Evolutionary conservation across 2,329 filamentous ascomycete species (phyloP), one percentile per base, ranked within the genome.

Genomic region (Emmonsiellopsis sp.): DNA sequence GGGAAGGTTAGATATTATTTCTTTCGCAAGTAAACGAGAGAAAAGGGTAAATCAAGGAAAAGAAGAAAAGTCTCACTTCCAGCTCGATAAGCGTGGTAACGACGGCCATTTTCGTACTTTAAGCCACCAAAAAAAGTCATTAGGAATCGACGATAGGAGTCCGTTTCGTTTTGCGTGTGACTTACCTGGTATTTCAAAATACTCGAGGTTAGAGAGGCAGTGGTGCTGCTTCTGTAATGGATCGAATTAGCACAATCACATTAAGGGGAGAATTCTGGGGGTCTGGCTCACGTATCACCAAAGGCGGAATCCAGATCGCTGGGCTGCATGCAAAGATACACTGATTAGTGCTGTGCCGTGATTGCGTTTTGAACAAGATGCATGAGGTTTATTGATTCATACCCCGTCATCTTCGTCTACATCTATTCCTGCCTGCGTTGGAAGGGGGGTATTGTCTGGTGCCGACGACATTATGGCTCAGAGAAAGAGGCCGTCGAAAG

Each of bases 11-110:
- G 21, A 14, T 44, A 14, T 44, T 8, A 44, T 13, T 73, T 68
- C 51, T 73, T 68, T 44, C 53, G 49, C 46, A 53, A 1, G 36
- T 51, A 31, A 2, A 43, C 49, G 39, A 2, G 54, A 53, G 37
- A 71, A 66, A 32, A 71, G 68, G 17, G 71, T 69, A 13, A 69
- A 68, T 13, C 67, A 67, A 52, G 39, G 49, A 37, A 32, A 33
- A 36, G n/a, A 34, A 11, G 42, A 46, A 17, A 36, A 53, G 37
- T 3, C 21, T 32, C 52, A 52, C 55, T 49, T 17, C 55, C 60
- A 10, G 54, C 36, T 14, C 54, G 57, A 42, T 59, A 58, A 5
- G 53, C 51, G 39, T 61, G 58, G 48, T 61, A 62, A 21, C 60
- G 54, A 10, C 60, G 55, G 9, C 59, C 59, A 46, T 60, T 57